Base-by-base conservation (phyloP, 2,329 filamentous ascomycete genomes). In the Trichophaea hybrida region DNA sequence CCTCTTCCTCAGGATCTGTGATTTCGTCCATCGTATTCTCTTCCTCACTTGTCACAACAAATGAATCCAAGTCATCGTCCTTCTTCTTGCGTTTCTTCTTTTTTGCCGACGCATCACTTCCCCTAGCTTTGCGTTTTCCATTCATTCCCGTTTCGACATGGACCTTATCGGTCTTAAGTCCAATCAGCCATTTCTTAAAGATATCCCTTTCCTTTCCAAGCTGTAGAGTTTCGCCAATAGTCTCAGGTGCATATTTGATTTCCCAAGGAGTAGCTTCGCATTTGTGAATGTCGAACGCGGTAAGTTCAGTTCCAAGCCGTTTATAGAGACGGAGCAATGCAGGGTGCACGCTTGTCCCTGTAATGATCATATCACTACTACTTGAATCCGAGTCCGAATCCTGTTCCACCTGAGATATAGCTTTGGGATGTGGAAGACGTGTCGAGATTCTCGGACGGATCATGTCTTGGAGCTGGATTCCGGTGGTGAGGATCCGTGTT, bases 201-300 rank as follows among this genome's bases (percentile, higher is more conserved):
- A 91, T 74, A 1, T 76, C 69, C 1, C 82, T 81, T 70, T 96
- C 88, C 70, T 96, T 88, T 1, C 85, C 84, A 13, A 75, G 71
- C 68, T 96, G 90, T 8, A 98, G 75, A 0, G 97, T 83, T 60
- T 91, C 82, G 3, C 75, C 75, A 1, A 88, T 82, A 38, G 73
- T 75, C 32, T 71, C 73, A 0, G 93, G 93, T 0, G 86, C 81
- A 72, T 97, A 95, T 69, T 97, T 96, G 44, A 91, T 84, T 1
- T 77, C 71, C 93, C 93, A 98, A 6, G 81, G 73, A 33, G 78
- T 73, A 1, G 75, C 76, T 69, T 97, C 91, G 66, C 86, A 94
- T 54, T 78, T 78, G 6, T 83, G 86, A 63, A 75, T 79, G 70
- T 98, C 93, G 68, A 90, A 96, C 0, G 90, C 83, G 4, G 86